A percentile compares a stretch with the other conserved stretches of the same genome.
phyloP scores from a whole-genome alignment of 2,329 filamentous ascomycete genomes.

The Calycina herbarum region DNA sequence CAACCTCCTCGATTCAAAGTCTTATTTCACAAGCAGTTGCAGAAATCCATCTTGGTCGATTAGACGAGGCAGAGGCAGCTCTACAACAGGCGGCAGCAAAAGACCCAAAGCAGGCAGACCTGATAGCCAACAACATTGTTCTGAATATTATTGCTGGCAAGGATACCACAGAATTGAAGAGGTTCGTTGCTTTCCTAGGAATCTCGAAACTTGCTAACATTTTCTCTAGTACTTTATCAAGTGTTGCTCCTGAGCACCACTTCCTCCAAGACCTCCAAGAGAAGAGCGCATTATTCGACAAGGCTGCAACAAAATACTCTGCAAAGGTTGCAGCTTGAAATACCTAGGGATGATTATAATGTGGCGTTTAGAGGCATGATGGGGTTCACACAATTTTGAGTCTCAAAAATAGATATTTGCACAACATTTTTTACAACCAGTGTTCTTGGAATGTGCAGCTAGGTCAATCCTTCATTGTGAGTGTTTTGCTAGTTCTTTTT shows the following conservation, averaged over 20 bases:
- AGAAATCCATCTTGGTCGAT: slow-evolving; percentile 84
- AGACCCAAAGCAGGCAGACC: slow-evolving; percentile 68
- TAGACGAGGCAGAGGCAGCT: slow-evolving; percentile 86
- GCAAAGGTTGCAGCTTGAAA: slow-evolving; percentile 62
- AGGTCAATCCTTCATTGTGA: not conserved
- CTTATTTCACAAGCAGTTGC: slow-evolving; percentile 87
- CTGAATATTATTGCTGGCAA: slow-evolving; percentile 76
- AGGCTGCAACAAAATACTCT: slow-evolving; percentile 81
- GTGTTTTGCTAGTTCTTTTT: not conserved
- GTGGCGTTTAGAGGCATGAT: slow-evolving; percentile 25
- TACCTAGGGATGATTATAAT: slow-evolving; percentile 24
- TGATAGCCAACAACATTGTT: slow-evolving; percentile 81
- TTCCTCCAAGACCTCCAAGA: slow-evolving; percentile 74
- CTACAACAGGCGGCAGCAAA: slow-evolving; percentile 77
- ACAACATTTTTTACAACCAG: not conserved
- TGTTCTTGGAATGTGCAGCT: not conserved
- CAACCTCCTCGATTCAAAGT: slow-evolving; percentile 72
- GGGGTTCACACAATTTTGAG: slow-evolving; percentile 22
- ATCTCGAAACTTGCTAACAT: slow-evolving; percentile 8
- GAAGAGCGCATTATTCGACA: slow-evolving; percentile 86
- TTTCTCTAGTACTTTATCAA: slow-evolving; percentile 52
- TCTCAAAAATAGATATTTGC: not conserved
- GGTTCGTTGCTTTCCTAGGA: slow-evolving; percentile 49
- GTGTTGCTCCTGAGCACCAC: slow-evolving; percentile 64
- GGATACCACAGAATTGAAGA: slow-evolving; percentile 60